Evolutionary conservation across 1,284 basidiomycete genomes (phyloP).

Genomic region (Phylloboletellus chloephorus): DNA sequence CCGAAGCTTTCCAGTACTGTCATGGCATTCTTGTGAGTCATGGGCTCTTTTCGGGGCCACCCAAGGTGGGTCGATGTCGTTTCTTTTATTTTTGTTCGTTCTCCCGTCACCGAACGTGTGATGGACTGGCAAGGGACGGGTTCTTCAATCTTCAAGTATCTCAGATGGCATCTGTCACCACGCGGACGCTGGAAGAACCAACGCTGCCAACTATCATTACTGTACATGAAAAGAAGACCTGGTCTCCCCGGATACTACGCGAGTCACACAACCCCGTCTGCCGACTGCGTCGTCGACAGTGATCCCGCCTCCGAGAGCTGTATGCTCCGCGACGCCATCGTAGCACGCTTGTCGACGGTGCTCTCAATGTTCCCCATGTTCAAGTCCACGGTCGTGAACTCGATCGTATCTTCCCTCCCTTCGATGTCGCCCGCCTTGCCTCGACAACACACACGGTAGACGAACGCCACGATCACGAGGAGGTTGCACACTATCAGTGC

Average conservation of each 20-base stretch:
- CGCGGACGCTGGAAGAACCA: too few relatives aligned
- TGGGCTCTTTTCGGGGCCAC: too few relatives aligned
- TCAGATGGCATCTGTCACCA: too few relatives aligned
- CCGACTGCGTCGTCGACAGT: background rate
- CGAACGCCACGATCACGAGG: slow-evolving; percentile 26
- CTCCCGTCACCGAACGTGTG: too few relatives aligned
- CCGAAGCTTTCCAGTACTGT: background rate
- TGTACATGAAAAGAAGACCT: too few relatives aligned
- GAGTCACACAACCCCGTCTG: background rate
- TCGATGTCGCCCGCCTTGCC: slow-evolving; percentile 10
- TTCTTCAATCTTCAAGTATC: too few relatives aligned
- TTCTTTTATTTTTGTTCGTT: too few relatives aligned
- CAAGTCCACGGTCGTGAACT: slow-evolving; percentile 17
- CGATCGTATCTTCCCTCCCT: background rate
- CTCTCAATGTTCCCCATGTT: background rate
- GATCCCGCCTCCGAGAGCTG: background rate
- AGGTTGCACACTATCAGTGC: slow-evolving; percentile 27
- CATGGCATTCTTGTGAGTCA: too few relatives aligned
- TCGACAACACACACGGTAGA: slow-evolving; percentile 15
- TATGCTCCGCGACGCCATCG: background rate
- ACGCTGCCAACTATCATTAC: too few relatives aligned
- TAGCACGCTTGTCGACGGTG: background rate
- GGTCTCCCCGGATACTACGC: too few relatives aligned
- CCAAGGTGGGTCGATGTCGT: too few relatives aligned
- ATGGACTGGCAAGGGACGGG: too few relatives aligned